Percentiles rank a stretch among this genome's conserved stretches.
Evolutionary conservation across 768 basidiomycete species (phyloP).

Genomic region (Postia placenta): DNA sequence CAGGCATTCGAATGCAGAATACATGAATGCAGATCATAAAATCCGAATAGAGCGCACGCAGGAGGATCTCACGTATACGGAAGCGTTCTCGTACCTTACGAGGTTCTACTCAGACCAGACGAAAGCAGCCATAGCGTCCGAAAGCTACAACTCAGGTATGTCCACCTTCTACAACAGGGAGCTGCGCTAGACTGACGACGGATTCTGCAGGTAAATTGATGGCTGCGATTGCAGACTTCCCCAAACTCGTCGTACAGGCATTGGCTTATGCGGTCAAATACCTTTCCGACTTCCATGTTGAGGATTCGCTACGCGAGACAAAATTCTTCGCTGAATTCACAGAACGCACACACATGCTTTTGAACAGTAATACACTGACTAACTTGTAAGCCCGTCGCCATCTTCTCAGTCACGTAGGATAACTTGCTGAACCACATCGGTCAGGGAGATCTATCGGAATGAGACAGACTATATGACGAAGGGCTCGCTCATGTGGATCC

Average conservation of each 20-base stretch:
- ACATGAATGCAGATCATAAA: constrained; percentile 23
- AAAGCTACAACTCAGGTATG: constrained; percentile 40
- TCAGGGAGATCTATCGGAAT: constrained; percentile 85
- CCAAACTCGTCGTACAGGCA: constrained; percentile 62
- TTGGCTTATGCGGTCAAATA: constrained; percentile 70
- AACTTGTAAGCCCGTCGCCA: constrained; percentile 48
- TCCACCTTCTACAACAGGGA: constrained; percentile 3
- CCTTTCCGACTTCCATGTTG: constrained; percentile 68
- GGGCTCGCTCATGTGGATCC: constrained; percentile 79
- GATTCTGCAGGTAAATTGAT: constrained; percentile 47
- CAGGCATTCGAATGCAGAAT: constrained; percentile 1
- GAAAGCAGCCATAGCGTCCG: constrained; percentile 32
- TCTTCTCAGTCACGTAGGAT: not conserved
- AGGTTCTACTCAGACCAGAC: constrained; percentile 58
- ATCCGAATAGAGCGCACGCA: constrained; percentile 62
- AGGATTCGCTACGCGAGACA: constrained; percentile 71
- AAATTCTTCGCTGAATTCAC: constrained; percentile 77
- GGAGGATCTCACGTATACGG: constrained; percentile 49
- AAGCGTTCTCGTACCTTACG: constrained; percentile 64
- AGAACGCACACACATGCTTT: constrained; percentile 74
- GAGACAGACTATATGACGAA: constrained; percentile 68
- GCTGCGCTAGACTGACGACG: not conserved
- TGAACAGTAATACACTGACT: constrained; percentile 81
- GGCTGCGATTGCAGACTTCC: constrained; percentile 58
- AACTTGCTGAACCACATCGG: not conserved